Conservation (phyloP, 2,329 filamentous ascomycete genomes). For the Pseudofabraea citricarpa region DNA sequence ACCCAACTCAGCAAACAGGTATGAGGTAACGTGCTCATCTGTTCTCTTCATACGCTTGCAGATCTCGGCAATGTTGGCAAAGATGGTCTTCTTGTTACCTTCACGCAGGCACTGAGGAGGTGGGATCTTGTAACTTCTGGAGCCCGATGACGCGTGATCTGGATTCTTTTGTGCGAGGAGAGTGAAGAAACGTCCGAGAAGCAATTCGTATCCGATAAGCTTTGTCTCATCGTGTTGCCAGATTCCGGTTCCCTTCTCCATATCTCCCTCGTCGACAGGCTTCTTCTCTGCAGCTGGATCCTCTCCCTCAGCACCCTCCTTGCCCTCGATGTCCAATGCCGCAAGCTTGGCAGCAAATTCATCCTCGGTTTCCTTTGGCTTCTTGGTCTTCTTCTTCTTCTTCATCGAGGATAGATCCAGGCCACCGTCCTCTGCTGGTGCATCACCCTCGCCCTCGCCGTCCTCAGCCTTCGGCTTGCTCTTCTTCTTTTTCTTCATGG, state of each 20-base stretch:
- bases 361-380: slow-evolving; percentile 27
- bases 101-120: slow-evolving; percentile 97
- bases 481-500: slow-evolving; percentile 83
- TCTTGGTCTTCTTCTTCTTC: slow-evolving; percentile 32
- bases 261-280: slow-evolving; percentile 26
- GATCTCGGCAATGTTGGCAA: slow-evolving; percentile 98
- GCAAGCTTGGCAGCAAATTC: slow-evolving; percentile 29
- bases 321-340: slow-evolving; percentile 26
- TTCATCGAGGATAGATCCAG: slow-evolving; percentile 35
- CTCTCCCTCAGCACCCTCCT: slow-evolving; percentile 19
- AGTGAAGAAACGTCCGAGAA: slow-evolving; percentile 90
- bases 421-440: slow-evolving; percentile 39
- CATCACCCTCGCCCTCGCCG: slow-evolving; percentile 49
- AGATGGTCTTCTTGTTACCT: slow-evolving; percentile 99
- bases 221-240: slow-evolving; percentile 31
- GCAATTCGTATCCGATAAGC: slow-evolving; percentile 75
- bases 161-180: slow-evolving; percentile 95
- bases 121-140: slow-evolving; percentile 98
- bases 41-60: slow-evolving; percentile 99
- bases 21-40: slow-evolving; percentile 95
- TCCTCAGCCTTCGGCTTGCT: slow-evolving; percentile 66
- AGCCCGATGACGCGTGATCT: slow-evolving; percentile 82
- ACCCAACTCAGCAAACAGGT: slow-evolving; percentile 96
- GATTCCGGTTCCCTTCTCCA: slow-evolving; percentile 31
- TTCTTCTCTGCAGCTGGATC: slow-evolving; percentile 16